A percentile compares a stretch with the other conserved stretches of the same genome.
These are phyloP conservation scores for Backusella morwellensis DNA, from an alignment of 192 early-diverging fungal genomes.

Conservation along the genomic window DNA sequence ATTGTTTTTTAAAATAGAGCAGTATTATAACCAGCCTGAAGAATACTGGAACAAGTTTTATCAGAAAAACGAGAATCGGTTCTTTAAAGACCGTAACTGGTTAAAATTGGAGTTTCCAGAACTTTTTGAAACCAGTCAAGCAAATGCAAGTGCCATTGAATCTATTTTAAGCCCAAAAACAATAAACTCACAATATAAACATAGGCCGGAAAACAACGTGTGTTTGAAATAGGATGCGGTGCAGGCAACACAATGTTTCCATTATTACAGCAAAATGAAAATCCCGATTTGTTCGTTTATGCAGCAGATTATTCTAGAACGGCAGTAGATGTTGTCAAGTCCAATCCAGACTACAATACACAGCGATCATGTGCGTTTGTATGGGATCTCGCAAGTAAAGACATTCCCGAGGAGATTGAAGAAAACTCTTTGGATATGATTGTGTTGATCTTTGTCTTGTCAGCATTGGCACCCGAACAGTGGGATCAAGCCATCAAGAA, in stretches of 20 bases:
- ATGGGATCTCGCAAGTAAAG: conserved; percentile 83
- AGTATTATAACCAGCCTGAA: conserved; percentile 46
- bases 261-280: conserved; percentile 68
- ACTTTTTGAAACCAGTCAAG: conserved; percentile 54
- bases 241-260: conserved; percentile 97
- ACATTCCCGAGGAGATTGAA: conserved; percentile 66
- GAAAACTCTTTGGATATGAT: conserved; percentile 85
- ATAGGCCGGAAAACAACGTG: conserved; percentile 52
- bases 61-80: conserved; percentile 79
- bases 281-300: conserved; percentile 81
- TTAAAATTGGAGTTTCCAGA: conserved; percentile 92
- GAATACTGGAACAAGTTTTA: conserved; percentile 81
- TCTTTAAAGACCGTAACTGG: conserved; percentile 99
- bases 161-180: no score
- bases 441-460: conserved; percentile 94
- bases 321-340: conserved; percentile 90
- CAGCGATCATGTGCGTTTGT: conserved; percentile 84
- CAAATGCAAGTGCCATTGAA: conserved; percentile 32
- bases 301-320: conserved; percentile 90
- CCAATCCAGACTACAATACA: conserved; percentile 68
- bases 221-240: conserved; percentile 97
- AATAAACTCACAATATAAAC: not conserved
- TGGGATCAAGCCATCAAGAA: conserved; percentile 82
- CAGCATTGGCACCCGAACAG: conserved; percentile 83
- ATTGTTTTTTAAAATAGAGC: conserved; percentile 16